A percentile compares a stretch with the other conserved stretches of the same genome.
phyloP scores from a whole-genome alignment of 2,329 filamentous ascomycete species.

The Aspergillus sp. region DNA sequence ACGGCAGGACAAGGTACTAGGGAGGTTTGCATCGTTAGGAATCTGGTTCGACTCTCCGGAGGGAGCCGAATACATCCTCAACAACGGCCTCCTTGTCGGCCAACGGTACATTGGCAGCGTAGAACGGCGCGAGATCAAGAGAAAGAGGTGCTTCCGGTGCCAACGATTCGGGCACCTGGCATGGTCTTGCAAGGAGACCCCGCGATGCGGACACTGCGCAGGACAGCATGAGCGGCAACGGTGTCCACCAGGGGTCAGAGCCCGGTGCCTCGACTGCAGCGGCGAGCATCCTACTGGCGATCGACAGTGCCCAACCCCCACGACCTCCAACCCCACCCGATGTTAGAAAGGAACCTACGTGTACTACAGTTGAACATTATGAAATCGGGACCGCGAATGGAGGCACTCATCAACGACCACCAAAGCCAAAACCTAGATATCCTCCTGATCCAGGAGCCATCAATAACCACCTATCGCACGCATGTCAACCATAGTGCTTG shows the following conservation, averaged over 20 bases:
- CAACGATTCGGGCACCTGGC: conserved; percentile 25
- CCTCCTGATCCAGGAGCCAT: conserved; percentile 20
- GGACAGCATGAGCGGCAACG: conserved; percentile 20
- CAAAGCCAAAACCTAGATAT: conserved; percentile 26
- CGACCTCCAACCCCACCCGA: neutral
- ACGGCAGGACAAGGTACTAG: conserved; percentile 24
- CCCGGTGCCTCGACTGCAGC: conserved; percentile 20
- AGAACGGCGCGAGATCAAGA: conserved; percentile 20
- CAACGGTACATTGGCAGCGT: conserved; percentile 23
- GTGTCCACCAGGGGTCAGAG: conserved; percentile 19
- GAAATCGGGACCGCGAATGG: conserved; percentile 25
- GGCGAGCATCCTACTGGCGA: conserved; percentile 17
- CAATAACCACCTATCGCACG: conserved; percentile 16
- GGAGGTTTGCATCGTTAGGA: conserved; percentile 14
- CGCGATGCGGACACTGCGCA: conserved; percentile 21
- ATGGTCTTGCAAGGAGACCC: conserved; percentile 25
- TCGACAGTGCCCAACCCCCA: neutral
- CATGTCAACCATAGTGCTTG: conserved; percentile 27
- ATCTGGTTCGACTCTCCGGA: conserved; percentile 25
- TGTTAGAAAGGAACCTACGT: conserved; percentile 4
- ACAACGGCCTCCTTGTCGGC: conserved; percentile 22
- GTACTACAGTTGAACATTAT: conserved; percentile 19
- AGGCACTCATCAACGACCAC: conserved; percentile 29
- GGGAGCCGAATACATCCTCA: conserved; percentile 23
- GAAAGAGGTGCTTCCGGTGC: conserved; percentile 23